A percentile compares a stretch with the other conserved stretches of the same genome.
These are phyloP conservation scores for Chaetomium strumarium DNA, from an alignment of 2,329 filamentous ascomycete species.

Conservation along the genomic window DNA sequence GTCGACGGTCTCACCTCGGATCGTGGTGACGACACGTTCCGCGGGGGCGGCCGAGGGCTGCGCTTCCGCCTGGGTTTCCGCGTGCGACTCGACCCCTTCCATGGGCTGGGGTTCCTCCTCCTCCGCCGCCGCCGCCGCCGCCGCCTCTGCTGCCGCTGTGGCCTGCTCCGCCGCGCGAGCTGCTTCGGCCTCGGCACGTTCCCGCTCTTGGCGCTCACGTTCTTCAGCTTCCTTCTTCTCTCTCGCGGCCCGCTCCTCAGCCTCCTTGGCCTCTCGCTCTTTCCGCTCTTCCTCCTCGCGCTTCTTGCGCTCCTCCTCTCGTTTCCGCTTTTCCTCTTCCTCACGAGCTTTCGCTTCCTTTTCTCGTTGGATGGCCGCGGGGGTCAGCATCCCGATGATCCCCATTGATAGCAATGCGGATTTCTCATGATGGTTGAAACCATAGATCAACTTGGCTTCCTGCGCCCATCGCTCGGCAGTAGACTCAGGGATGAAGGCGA, in stretches of 20 bases:
- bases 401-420: constrained; percentile 60
- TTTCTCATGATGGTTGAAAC: constrained; percentile 61
- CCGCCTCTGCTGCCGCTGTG: constrained; percentile 44
- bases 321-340: constrained; percentile 49
- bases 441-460: constrained; percentile 83
- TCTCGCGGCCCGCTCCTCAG: constrained; percentile 58
- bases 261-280: constrained; percentile 64
- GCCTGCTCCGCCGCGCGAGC: constrained; percentile 44
- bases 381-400: constrained; percentile 69
- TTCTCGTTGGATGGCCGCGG: constrained; percentile 76
- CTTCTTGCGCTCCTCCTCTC: constrained; percentile 55
- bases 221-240: constrained; percentile 69
- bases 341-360: constrained; percentile 60
- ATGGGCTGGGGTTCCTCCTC: constrained; percentile 38
- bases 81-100: constrained; percentile 60
- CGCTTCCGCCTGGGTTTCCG: constrained; percentile 28
- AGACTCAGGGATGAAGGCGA: constrained; percentile 64
- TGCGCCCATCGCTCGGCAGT: constrained; percentile 81
- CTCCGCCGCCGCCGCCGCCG: constrained; percentile 39
- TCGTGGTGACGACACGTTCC: constrained; percentile 70
- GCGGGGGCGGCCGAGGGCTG: constrained; percentile 30
- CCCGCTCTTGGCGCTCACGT: constrained; percentile 53
- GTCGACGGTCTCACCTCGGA: constrained; percentile 81
- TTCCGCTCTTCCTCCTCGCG: constrained; percentile 61
- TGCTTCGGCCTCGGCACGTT: constrained; percentile 52